Conservation (phyloP, 2,329 filamentous ascomycete species). For the Fusarium metavorans region DNA sequence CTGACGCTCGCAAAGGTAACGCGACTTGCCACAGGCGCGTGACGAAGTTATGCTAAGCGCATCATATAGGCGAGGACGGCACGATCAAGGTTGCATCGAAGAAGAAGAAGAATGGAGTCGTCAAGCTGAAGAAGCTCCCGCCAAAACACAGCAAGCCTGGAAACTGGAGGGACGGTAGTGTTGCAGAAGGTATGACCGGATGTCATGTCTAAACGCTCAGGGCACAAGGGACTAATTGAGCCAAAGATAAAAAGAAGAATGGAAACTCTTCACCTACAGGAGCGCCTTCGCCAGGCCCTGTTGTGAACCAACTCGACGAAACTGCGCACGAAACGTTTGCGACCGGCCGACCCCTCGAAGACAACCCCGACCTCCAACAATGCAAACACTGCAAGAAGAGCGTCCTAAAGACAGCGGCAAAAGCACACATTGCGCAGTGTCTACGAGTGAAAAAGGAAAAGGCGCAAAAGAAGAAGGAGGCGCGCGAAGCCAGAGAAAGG, state of each 20-base stretch:
- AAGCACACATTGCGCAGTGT: constrained; percentile 85
- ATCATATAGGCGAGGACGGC: constrained; percentile 62
- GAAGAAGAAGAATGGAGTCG: constrained; percentile 65
- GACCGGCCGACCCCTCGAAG: constrained; percentile 84
- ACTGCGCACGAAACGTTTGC: constrained; percentile 82
- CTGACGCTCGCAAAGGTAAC: constrained; percentile 48
- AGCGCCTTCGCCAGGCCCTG: constrained; percentile 63
- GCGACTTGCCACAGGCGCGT: constrained; percentile 20
- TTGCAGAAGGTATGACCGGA: constrained; percentile 67
- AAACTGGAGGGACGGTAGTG: constrained; percentile 77
- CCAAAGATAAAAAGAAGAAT: constrained; percentile 68
- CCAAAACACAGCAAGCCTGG: constrained; percentile 75
- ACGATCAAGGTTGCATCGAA: constrained; percentile 74
- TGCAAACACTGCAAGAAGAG: constrained; percentile 97
- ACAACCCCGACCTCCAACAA: constrained; percentile 80
- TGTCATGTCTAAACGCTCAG: neutral
- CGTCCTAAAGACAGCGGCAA: constrained; percentile 79
- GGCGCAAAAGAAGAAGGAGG: constrained; percentile 81
- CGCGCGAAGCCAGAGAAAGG: constrained; percentile 76
- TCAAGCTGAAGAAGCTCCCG: constrained; percentile 73
- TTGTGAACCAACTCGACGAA: constrained; percentile 79
- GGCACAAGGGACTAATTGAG: constrained; percentile 12
- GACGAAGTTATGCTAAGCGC: constrained; percentile 30
- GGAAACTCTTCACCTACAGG: constrained; percentile 56
- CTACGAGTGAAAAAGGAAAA: constrained; percentile 87